A percentile compares a stretch with the other conserved stretches of the same genome.
Conservation (phyloP, 768 basidiomycete genomes). For the Obba rivulosa region DNA sequence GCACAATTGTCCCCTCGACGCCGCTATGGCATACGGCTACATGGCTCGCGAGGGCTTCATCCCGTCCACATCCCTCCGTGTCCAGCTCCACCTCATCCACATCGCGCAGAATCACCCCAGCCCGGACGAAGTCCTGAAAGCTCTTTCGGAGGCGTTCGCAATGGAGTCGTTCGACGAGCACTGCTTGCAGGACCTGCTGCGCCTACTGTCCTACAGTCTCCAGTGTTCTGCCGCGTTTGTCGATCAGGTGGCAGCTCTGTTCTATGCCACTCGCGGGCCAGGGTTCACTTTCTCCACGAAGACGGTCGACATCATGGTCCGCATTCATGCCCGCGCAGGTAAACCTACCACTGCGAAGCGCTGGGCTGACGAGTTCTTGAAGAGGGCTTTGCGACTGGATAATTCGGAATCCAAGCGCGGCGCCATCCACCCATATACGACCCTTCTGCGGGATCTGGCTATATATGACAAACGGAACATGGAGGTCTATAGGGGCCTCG, state of each 20-base stretch:
- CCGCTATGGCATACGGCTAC: conserved; percentile 34
- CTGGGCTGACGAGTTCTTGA: conserved; percentile 13
- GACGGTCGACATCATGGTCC: conserved; percentile 14
- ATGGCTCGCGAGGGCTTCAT: conserved; percentile 38
- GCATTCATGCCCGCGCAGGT: conserved; percentile 28
- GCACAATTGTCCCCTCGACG: conserved; percentile 30
- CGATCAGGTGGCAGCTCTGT: conserved; percentile 10
- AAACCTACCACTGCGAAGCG: conserved; percentile 24
- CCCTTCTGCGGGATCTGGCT: conserved; percentile 33
- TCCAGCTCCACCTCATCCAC: conserved; percentile 34
- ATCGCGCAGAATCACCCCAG: conserved; percentile 20
- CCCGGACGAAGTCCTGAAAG: conserved; percentile 8
- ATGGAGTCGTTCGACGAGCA: conserved; percentile 13
- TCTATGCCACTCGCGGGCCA: conserved; percentile 3
- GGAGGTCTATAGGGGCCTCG: conserved; percentile 16
- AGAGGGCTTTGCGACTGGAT: not conserved
- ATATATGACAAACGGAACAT: conserved; percentile 16
- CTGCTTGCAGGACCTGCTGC: conserved; percentile 25
- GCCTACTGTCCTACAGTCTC: conserved; percentile 29
- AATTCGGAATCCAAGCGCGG: not conserved
- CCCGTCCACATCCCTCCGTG: conserved; percentile 31
- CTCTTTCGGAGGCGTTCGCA: conserved; percentile 16
- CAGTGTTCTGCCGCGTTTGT: conserved; percentile 9
- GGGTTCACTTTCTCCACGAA: conserved; percentile 6
- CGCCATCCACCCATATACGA: conserved; percentile 29